Evolutionary conservation across 805 yeast species (phyloP).

Genomic region (Cyberlindnera xylosilytica): DNA sequence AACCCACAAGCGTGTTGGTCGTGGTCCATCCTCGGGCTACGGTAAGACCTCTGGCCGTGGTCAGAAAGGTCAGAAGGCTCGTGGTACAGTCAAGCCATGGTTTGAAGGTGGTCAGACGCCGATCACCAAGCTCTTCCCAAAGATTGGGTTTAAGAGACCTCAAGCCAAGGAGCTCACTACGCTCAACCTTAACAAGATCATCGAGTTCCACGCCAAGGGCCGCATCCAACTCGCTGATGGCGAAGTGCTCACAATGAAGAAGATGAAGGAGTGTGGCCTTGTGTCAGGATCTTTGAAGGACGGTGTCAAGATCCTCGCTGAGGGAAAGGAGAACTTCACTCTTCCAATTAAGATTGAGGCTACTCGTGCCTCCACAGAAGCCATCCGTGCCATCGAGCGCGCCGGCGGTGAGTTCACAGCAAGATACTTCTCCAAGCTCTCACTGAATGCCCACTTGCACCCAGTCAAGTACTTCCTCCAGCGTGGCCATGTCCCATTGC

Average conservation of each 20-base stretch:
- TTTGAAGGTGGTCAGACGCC: conserved; percentile 99
- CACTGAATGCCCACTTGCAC: conserved; percentile 69
- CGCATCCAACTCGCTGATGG: conserved; percentile 56
- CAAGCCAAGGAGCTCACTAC: conserved; percentile 45
- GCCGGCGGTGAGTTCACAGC: conserved; percentile 76
- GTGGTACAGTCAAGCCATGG: conserved; percentile 87
- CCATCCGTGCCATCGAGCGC: conserved; percentile 68
- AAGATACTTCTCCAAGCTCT: conserved; percentile 61
- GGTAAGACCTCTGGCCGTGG: conserved; percentile 98
- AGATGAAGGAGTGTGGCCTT: conserved; percentile 72
- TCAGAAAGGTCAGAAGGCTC: conserved; percentile 97
- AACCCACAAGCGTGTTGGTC: conserved; percentile 74
- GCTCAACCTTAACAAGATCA: conserved; percentile 66
- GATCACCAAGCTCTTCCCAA: conserved; percentile 74
- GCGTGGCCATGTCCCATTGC: conserved; percentile 78
- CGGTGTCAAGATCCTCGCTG: conserved; percentile 81
- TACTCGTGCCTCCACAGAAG: conserved; percentile 70
- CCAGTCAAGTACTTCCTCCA: conserved; percentile 68
- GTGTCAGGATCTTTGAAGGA: conserved; percentile 67
- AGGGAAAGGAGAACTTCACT: conserved; percentile 48
- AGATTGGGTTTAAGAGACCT: conserved; percentile 77
- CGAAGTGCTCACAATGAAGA: conserved; percentile 68
- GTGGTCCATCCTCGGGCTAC: conserved; percentile 90
- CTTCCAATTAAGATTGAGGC: conserved; percentile 77
- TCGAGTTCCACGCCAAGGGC: conserved; percentile 65